Conservation (phyloP, 2,329 filamentous ascomycete genomes). For the Aspergillus persii region DNA sequence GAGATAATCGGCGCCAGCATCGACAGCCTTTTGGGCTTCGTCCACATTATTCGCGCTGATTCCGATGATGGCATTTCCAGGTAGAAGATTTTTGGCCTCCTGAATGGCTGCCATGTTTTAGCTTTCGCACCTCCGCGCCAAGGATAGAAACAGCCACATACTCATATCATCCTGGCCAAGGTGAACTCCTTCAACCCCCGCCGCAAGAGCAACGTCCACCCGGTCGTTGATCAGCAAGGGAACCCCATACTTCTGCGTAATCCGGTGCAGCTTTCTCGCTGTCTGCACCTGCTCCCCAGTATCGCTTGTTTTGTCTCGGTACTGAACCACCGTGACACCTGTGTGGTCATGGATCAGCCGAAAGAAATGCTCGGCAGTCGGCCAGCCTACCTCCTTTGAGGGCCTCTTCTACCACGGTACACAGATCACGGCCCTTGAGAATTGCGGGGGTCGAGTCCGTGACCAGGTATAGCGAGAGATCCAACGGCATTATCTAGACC, state of each 20-base stretch:
- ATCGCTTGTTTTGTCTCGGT: slow-evolving; percentile 81
- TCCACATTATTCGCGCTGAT: slow-evolving; percentile 74
- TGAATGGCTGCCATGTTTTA: slow-evolving; percentile 49
- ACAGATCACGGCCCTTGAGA: slow-evolving; percentile 68
- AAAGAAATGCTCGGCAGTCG: not conserved
- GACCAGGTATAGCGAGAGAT: slow-evolving; percentile 86
- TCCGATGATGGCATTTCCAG: slow-evolving; percentile 77
- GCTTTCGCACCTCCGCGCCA: not conserved
- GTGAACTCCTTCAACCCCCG: slow-evolving; percentile 88
- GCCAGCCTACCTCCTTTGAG: slow-evolving; percentile 63
- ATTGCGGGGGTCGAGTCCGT: slow-evolving; percentile 89
- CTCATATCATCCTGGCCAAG: slow-evolving; percentile 92
- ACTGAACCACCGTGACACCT: slow-evolving; percentile 80
- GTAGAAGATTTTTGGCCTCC: slow-evolving; percentile 70
- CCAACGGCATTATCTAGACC: slow-evolving; percentile 47
- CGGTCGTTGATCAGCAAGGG: slow-evolving; percentile 92
- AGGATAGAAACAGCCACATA: slow-evolving; percentile 37
- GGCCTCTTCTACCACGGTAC: slow-evolving; percentile 70
- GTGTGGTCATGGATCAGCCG: slow-evolving; percentile 20
- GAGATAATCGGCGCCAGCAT: slow-evolving; percentile 81
- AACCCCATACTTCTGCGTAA: slow-evolving; percentile 66
- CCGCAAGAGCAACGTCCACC: slow-evolving; percentile 80
- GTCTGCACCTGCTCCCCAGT: slow-evolving; percentile 69
- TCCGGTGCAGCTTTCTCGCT: slow-evolving; percentile 66
- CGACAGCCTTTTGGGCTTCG: slow-evolving; percentile 70